phyloP scores from a whole-genome alignment of 306 rosid species.

The Trichosanthes truncata region DNA sequence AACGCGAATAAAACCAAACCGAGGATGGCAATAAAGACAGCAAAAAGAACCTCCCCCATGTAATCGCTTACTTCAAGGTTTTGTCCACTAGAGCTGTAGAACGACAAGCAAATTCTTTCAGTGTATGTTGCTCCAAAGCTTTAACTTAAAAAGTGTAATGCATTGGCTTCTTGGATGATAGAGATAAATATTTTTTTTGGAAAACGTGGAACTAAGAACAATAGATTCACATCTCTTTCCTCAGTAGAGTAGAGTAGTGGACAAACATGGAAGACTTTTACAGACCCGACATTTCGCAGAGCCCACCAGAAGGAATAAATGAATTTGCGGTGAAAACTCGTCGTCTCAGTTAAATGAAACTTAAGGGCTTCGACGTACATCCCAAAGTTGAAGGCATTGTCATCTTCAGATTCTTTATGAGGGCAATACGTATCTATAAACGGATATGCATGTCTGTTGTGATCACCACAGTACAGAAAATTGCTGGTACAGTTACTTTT shows the following conservation, averaged over 20 bases:
- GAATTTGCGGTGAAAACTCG: constrained; percentile 38
- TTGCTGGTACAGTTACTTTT: too few species aligned
- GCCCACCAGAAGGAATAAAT: constrained; percentile 97
- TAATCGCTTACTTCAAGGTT: constrained; percentile 57
- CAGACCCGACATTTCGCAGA: constrained; percentile 64
- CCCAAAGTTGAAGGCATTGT: constrained; percentile 45
- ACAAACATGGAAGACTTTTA: not conserved
- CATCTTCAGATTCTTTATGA: constrained; percentile 16
- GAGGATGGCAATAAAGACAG: constrained; percentile 43
- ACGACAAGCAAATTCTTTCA: not conserved
- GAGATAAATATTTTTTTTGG: not conserved
- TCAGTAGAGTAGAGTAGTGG: not conserved
- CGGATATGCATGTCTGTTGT: accelerated
- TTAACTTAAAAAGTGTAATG: not conserved
- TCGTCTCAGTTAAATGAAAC: constrained; percentile 26
- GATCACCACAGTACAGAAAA: constrained; percentile 19
- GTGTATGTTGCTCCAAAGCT: not conserved
- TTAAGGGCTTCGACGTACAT: constrained; percentile 47
- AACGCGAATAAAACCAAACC: constrained; percentile 71
- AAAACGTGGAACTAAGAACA: not conserved
- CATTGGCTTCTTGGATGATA: not conserved
- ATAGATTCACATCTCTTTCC: not conserved
- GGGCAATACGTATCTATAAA: constrained; percentile 23
- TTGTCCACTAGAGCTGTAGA: constrained; percentile 76
- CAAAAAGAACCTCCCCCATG: constrained; percentile 50